Base-by-base conservation (phyloP, 805 yeast genomes). In the Ogataea populi-albae region DNA sequence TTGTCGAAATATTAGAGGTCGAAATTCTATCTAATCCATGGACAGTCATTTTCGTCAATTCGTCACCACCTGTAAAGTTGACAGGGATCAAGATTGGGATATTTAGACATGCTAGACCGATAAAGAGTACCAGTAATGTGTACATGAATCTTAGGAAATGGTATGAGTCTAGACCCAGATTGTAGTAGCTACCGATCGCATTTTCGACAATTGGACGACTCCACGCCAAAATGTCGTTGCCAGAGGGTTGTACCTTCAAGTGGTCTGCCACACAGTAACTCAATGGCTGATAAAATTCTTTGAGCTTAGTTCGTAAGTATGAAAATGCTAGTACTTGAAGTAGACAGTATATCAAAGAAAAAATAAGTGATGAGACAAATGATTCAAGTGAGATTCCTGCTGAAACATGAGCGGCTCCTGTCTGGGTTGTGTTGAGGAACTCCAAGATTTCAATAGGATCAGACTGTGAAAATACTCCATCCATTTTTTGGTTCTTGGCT, bases 111-210 rank as follows among this genome's bases (percentile, higher is more conserved):
- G 86, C 79, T 16, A 81, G 55, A 0, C 70, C 66, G 1, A 63
- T 47, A 49, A 81, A 81, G 30, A 81, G 65, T 2, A 71, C 41
- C 21, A 76, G 50, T 8, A 83, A 50, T 4, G 80, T 60, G 32
- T 64, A 56, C 30, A 86, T 50, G 47, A 73, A 86, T 32, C 95
- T 57, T 3, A 86, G 49, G 45, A 85, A 81, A 50, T 81, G 79
- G 54, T 81, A 86, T 0, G 88, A 78, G 55, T 87, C 96, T 6
- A 85, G 54, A 0, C 95, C 94, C 41, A 72, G 59, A 1, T 64
- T 57, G 18, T 68, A 52, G 47, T 75, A 79, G 19, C 64, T 60
- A 6, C 65, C 62, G 4, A 75, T 61, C 5, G 54, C 66, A 15
- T 59, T 52, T 6, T 51, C 42, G 19, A 75, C 35, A 0, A 49